Evolutionary conservation across 2,329 filamentous ascomycete species (phyloP), one percentile per base, ranked within the genome.

Genomic region (Neoascochyta sp.): DNA sequence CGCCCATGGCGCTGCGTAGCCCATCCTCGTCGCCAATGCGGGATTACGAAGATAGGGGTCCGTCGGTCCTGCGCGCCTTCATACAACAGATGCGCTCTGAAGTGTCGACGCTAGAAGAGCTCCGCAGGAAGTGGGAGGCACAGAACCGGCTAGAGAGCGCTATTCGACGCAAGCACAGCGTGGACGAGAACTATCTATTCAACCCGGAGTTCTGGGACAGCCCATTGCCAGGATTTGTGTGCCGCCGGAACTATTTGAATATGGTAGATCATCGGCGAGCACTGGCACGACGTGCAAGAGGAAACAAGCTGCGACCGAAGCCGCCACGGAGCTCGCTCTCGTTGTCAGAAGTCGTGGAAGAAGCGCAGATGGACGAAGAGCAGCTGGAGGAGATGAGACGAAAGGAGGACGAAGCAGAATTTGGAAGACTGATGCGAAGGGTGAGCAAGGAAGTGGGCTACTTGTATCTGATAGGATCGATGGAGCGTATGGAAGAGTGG

Each of bases 391-490:
- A 16, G 4, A 31, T 42, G 19, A 35, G 27, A 24, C 13, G 29
- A 16, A 24, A 33, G 9, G 50, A 50, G 22, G 36, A 50, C 15
- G 25, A 16, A 2, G 32, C 41, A 5, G 32, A 43, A 14, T 11
- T 42, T 19, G 38, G 45, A 21, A 36, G 33, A 10, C 16, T 30
- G 15, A 29, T 36, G 3, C 27, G 18, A n/a, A 48, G 39, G 16
- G 39, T 41, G 1, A 45, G 39, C 11, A 26, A 35, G 7, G 42
- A 56, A n/a, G 44, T 57, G 9, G 50, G 54, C 7, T 58, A 50
- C 23, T 34, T 59, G 10, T 56, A 55, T 26, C 51, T 54, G 15
- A 41, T 55, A 3, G 53, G 46, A 4, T 24, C 24, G 1, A 12
- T 34, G 4, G 37, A 41, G 10, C 25, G 38, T 6, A 6, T 42